Percentiles rank a stretch among this genome's conserved stretches.
Evolutionary conservation across 352 stramenopile genomes (phyloP).

Genomic region (Chrysophaeum taylorii): DNA sequence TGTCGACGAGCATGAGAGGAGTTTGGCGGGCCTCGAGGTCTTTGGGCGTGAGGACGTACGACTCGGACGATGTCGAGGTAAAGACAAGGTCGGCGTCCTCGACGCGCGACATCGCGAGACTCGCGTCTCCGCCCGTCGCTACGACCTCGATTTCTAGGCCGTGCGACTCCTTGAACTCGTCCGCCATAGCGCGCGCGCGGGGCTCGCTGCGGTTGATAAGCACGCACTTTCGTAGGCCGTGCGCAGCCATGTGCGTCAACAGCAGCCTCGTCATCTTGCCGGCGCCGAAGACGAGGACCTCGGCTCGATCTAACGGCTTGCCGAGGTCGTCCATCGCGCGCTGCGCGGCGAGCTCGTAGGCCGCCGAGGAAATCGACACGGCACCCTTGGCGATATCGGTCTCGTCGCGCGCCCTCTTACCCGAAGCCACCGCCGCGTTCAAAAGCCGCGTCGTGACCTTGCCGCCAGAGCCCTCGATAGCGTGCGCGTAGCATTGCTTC

Average conservation of each 20-base stretch:
- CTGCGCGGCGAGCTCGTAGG: constrained; percentile 61
- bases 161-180: constrained; percentile 25
- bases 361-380: constrained; percentile 66
- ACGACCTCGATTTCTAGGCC: constrained; percentile 29
- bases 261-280: constrained; percentile 73
- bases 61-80: constrained; percentile 54
- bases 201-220: constrained; percentile 65
- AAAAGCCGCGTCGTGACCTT: constrained; percentile 66
- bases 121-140: neutral
- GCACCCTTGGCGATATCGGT: constrained; percentile 69
- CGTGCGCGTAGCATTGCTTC: constrained; percentile 65
- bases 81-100: constrained; percentile 65
- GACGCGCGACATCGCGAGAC: constrained; percentile 50
- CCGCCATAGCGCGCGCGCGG: constrained; percentile 17
- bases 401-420: constrained; percentile 64
- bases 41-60: constrained; percentile 60
- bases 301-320: constrained; percentile 54
- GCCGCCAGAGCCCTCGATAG: constrained; percentile 62
- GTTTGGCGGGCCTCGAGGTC: constrained; percentile 41
- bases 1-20: constrained; percentile 72
- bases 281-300: constrained; percentile 61
- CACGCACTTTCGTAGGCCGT: constrained; percentile 63
- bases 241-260: constrained; percentile 61
- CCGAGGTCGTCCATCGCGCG: constrained; percentile 50
- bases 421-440: constrained; percentile 65